Evolutionary conservation across 148 eudicot species (phyloP).

Genomic region (Dianthus caryophyllus): DNA sequence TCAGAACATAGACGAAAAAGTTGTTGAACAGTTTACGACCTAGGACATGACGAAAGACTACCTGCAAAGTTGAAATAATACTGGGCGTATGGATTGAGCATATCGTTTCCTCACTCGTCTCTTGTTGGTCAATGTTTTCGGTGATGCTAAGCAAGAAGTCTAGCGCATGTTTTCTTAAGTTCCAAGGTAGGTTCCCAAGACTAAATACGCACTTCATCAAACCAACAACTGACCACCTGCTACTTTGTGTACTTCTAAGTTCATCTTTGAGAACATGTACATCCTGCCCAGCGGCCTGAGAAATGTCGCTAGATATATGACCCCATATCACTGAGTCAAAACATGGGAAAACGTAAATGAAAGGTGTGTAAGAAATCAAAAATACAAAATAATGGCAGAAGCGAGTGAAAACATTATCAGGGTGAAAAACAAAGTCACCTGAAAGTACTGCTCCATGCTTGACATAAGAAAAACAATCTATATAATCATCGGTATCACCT

Average conservation of each 20-base stretch:
- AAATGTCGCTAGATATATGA: constrained; percentile 47
- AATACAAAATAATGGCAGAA: background rate
- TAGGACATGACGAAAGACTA: constrained; percentile 23
- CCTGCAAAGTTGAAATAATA: constrained; percentile 71
- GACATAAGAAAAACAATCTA: constrained; percentile 60
- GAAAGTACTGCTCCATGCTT: constrained; percentile 79
- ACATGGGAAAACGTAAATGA: constrained; percentile 1
- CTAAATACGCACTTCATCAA: constrained; percentile 51
- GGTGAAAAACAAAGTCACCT: constrained; percentile 40
- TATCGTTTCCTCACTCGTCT: constrained; percentile 32
- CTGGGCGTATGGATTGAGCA: constrained; percentile 38
- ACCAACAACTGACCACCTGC: constrained; percentile 77
- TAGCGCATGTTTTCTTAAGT: constrained; percentile 54
- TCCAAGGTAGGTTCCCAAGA: constrained; percentile 54
- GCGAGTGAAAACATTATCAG: constrained; percentile 16
- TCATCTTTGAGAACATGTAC: constrained; percentile 42
- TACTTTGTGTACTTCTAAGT: constrained; percentile 46
- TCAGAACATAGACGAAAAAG: constrained; percentile 2
- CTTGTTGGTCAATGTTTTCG: constrained; percentile 31
- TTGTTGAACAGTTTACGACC: background rate
- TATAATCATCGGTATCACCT: constrained; percentile 53
- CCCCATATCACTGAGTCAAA: constrained; percentile 74
- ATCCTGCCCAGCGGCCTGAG: constrained; percentile 56
- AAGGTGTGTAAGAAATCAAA: background rate
- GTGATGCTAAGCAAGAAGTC: constrained; percentile 56